A percentile compares a stretch with the other conserved stretches of the same genome.
phyloP scores from a whole-genome alignment of 2,329 filamentous ascomycete genomes.

The Fusarium papillatum region DNA sequence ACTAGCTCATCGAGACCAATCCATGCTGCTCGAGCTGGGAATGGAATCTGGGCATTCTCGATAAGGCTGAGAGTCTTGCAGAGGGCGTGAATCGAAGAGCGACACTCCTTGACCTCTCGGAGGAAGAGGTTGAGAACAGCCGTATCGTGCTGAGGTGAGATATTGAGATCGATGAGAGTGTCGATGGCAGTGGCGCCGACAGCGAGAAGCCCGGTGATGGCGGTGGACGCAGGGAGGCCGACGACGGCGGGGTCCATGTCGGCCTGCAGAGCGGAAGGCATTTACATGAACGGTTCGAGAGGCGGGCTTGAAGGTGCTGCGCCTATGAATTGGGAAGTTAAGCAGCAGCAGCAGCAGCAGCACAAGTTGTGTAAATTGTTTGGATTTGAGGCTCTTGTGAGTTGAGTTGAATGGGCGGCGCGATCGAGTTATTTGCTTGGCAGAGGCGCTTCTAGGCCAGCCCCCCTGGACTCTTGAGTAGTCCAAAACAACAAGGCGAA shows the following conservation, averaged over 20 bases:
- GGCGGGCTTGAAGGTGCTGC: not conserved
- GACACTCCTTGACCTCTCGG: slow-evolving; percentile 53
- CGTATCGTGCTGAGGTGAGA: slow-evolving; percentile 44
- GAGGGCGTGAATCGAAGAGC: slow-evolving; percentile 53
- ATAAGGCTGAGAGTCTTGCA: slow-evolving; percentile 51
- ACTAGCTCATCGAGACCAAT: slow-evolving; percentile 51
- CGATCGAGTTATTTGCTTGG: slow-evolving; percentile 20
- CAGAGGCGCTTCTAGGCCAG: slow-evolving; percentile 26
- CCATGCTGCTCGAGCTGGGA: slow-evolving; percentile 52
- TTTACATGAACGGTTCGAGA: slow-evolving; percentile 24
- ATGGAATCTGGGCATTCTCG: slow-evolving; percentile 49
- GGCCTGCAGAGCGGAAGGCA: slow-evolving; percentile 40
- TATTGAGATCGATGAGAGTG: slow-evolving; percentile 51
- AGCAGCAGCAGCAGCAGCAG: not conserved
- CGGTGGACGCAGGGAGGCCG: slow-evolving; percentile 51
- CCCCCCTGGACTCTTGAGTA: slow-evolving; percentile 2
- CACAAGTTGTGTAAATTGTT: slow-evolving; percentile 8
- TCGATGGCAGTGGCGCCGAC: slow-evolving; percentile 52
- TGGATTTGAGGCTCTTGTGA: slow-evolving; percentile 1
- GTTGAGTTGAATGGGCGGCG: not conserved
- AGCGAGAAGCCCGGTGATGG: slow-evolving; percentile 53
- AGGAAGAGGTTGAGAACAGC: slow-evolving; percentile 47
- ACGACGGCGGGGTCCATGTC: slow-evolving; percentile 37
- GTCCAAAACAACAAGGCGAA: not conserved
- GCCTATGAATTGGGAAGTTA: not conserved